Evolutionary conservation across 2,329 filamentous ascomycete genomes (phyloP).

Genomic region (Colletotrichum chrysophilum): DNA sequence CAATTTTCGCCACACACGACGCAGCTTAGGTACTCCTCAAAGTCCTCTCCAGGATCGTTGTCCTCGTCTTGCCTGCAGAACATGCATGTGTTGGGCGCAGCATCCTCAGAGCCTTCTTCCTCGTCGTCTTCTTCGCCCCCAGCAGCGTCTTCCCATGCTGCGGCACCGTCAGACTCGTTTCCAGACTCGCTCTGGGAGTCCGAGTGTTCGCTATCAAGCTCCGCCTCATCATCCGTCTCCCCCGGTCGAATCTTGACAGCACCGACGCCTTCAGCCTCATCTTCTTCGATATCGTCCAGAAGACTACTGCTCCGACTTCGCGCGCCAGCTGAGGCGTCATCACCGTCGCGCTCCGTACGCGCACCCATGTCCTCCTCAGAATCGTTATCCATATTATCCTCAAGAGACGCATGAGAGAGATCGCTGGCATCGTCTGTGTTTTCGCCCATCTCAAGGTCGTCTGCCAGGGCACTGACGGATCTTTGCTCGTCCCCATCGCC

Average conservation of each 20-base stretch:
- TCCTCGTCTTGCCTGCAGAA: slow-evolving; percentile 87
- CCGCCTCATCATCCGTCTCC: slow-evolving; percentile 50
- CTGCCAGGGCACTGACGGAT: slow-evolving; percentile 27
- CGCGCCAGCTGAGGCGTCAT: slow-evolving; percentile 17
- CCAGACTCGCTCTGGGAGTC: slow-evolving; percentile 55
- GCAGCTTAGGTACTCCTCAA: slow-evolving; percentile 80
- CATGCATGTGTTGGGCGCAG: slow-evolving; percentile 56
- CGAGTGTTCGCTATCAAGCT: slow-evolving; percentile 46
- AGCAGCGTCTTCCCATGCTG: slow-evolving; percentile 63
- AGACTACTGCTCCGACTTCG: slow-evolving; percentile 11
- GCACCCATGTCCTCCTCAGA: slow-evolving; percentile 43
- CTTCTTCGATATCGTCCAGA: slow-evolving; percentile 27
- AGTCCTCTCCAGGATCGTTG: slow-evolving; percentile 81
- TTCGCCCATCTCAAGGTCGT: slow-evolving; percentile 42
- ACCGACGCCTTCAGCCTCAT: slow-evolving; percentile 58
- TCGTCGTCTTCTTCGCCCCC: slow-evolving; percentile 59
- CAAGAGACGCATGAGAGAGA: slow-evolving; percentile 36
- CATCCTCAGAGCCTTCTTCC: slow-evolving; percentile 61
- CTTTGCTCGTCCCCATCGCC: slow-evolving; percentile 25
- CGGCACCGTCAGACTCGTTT: slow-evolving; percentile 61
- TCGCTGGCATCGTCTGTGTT: slow-evolving; percentile 25
- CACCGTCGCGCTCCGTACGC: slow-evolving; percentile 31
- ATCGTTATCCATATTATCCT: slow-evolving; percentile 43
- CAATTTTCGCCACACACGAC: slow-evolving; percentile 80
- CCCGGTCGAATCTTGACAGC: slow-evolving; percentile 62